A percentile compares a stretch with the other conserved stretches of the same genome.
These are phyloP conservation scores for Naganishia sp. DNA, from an alignment of 1,284 basidiomycete genomes.

Conservation along the genomic window DNA sequence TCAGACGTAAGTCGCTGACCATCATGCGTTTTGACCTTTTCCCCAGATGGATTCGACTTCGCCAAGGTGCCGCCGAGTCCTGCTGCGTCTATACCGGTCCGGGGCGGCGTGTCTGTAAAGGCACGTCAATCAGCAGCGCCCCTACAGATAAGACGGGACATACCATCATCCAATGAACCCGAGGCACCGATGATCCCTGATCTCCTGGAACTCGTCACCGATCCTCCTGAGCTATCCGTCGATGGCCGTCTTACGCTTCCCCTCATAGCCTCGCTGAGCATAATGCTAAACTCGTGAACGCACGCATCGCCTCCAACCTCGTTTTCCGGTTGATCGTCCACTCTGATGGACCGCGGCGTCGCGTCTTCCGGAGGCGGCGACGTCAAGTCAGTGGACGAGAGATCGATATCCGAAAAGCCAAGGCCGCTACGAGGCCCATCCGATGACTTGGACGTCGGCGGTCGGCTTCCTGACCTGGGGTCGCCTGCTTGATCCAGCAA, in stretches of 20 bases:
- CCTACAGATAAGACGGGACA: background rate
- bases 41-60: background rate
- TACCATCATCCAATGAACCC: conserved; percentile 16
- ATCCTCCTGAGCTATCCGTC: conserved; percentile 1
- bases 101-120: background rate
- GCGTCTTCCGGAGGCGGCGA: background rate
- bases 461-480: too few relatives aligned
- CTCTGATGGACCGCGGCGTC: background rate
- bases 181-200: conserved; percentile 18
- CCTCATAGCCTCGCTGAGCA: conserved; percentile 10
- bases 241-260: background rate
- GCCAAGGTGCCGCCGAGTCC: conserved; percentile 5
- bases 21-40: background rate
- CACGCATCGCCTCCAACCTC: background rate
- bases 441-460: too few relatives aligned
- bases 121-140: background rate
- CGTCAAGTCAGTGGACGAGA: background rate
- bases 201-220: background rate
- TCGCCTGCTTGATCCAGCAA: background rate
- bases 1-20: conserved; percentile 7
- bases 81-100: background rate
- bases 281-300: conserved; percentile 21
- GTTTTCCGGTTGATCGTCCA: background rate
- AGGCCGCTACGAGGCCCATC: background rate
- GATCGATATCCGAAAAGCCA: conserved; percentile 11